These are phyloP conservation scores for Salvia sclarea DNA, from an alignment of 305 asterid genomes.

Conservation along the genomic window DNA sequence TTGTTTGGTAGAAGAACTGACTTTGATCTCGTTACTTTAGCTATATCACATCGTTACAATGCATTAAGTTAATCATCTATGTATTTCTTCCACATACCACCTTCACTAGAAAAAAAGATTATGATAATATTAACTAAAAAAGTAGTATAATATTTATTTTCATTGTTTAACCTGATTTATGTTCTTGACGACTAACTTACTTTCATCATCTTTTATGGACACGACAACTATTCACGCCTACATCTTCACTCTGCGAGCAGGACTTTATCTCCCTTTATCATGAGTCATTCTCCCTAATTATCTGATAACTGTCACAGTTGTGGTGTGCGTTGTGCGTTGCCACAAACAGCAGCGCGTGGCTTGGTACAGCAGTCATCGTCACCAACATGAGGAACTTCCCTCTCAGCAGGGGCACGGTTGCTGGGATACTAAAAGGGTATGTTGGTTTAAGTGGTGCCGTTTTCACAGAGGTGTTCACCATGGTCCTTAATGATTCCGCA, in stretches of 20 bases:
- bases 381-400: constrained; percentile 98
- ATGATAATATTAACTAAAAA: neutral
- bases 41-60: neutral
- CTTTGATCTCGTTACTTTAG: neutral
- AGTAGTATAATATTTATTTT: neutral
- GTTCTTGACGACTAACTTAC: neutral
- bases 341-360: constrained; percentile 89
- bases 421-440: constrained; percentile 91
- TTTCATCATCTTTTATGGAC: neutral
- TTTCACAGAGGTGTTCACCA: constrained; percentile 69
- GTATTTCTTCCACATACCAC: neutral
- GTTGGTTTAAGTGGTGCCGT: constrained; percentile 85
- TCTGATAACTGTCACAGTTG: constrained; percentile 41
- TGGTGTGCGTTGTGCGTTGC: constrained; percentile 80
- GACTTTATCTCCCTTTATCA: neutral
- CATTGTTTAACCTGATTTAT: neutral
- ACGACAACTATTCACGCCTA: neutral
- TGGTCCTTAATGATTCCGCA: constrained; percentile 71
- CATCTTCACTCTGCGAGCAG: neutral
- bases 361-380: constrained; percentile 88
- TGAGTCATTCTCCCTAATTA: neutral
- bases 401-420: constrained; percentile 82
- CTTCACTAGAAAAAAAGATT: neutral
- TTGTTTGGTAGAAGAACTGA: neutral
- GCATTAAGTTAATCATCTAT: neutral